These are phyloP conservation scores for Candida maltosa DNA, from an alignment of 805 yeast species.

Conservation along the genomic window DNA sequence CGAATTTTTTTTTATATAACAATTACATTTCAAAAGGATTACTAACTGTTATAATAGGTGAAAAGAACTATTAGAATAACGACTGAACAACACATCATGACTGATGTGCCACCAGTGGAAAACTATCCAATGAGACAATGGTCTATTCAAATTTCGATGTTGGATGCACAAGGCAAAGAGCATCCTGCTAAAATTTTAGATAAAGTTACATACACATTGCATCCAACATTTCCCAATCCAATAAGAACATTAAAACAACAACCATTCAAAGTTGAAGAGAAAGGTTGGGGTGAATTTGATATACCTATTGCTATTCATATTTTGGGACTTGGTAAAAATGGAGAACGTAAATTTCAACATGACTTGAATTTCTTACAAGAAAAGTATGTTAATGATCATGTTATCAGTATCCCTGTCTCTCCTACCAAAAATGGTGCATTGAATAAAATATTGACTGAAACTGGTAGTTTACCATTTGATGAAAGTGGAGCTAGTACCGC, in stretches of 20 bases:
- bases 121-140: constrained; percentile 95
- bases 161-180: constrained; percentile 78
- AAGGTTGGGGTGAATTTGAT: constrained; percentile 99
- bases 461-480: constrained; percentile 71
- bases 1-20: no score
- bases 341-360: constrained; percentile 82
- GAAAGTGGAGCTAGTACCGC: constrained; percentile 30
- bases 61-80: constrained; percentile 86
- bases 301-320: constrained; percentile 74
- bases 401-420: constrained; percentile 60
- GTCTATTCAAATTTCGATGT: constrained; percentile 72
- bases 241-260: constrained; percentile 73
- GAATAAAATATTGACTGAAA: constrained; percentile 68
- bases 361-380: constrained; percentile 84
- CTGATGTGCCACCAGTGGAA: constrained; percentile 79
- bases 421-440: constrained; percentile 65
- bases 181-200: constrained; percentile 86
- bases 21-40: no score
- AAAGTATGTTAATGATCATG: constrained; percentile 74
- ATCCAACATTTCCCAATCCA: constrained; percentile 93
- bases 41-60: no score
- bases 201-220: constrained; percentile 88
- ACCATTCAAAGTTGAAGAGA: constrained; percentile 85
- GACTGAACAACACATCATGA: constrained; percentile 78
- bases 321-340: constrained; percentile 71